Conservation (phyloP, 2,329 filamentous ascomycete species). For the Leptographium procerum region DNA sequence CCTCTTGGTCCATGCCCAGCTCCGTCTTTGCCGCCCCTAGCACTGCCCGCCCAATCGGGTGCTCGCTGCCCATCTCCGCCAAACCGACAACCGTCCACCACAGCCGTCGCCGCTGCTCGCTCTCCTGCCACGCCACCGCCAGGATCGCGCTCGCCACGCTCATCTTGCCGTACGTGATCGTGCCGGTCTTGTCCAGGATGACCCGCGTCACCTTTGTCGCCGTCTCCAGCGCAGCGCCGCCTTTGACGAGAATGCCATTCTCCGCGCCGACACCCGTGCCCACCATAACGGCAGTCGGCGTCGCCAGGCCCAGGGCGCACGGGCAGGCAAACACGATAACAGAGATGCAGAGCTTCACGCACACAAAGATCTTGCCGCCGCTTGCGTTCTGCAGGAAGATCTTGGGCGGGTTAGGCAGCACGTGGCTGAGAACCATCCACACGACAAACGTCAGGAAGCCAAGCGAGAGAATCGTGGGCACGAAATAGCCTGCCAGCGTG, state of each 20-base stretch:
- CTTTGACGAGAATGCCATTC: conserved; percentile 95
- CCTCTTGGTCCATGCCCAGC: conserved; percentile 60
- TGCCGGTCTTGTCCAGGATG: conserved; percentile 92
- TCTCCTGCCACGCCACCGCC: conserved; percentile 56
- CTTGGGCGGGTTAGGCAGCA: conserved; percentile 69
- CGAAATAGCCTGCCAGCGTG: conserved; percentile 83
- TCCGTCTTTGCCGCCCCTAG: conserved; percentile 63
- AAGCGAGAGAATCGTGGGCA: conserved; percentile 76
- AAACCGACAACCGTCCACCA: conserved; percentile 97
- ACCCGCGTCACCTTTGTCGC: conserved; percentile 84
- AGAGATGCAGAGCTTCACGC: conserved; percentile 92
- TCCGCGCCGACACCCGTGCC: conserved; percentile 94
- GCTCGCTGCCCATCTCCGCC: conserved; percentile 92
- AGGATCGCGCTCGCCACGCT: conserved; percentile 66
- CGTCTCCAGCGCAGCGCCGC: conserved; percentile 81
- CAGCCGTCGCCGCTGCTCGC: conserved; percentile 55
- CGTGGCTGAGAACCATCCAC: conserved; percentile 93
- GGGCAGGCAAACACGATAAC: conserved; percentile 98
- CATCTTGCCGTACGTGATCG: conserved; percentile 91
- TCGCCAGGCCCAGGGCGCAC: conserved; percentile 89
- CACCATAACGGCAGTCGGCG: conserved; percentile 96
- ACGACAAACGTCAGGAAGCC: conserved; percentile 74
- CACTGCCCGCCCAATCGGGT: conserved; percentile 88
- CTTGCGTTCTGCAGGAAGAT: conserved; percentile 73
- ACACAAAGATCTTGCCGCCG: conserved; percentile 92